These are phyloP conservation scores for Thymus mandschuricus DNA, from an alignment of 257 asterid genomes.

Conservation along the genomic window DNA sequence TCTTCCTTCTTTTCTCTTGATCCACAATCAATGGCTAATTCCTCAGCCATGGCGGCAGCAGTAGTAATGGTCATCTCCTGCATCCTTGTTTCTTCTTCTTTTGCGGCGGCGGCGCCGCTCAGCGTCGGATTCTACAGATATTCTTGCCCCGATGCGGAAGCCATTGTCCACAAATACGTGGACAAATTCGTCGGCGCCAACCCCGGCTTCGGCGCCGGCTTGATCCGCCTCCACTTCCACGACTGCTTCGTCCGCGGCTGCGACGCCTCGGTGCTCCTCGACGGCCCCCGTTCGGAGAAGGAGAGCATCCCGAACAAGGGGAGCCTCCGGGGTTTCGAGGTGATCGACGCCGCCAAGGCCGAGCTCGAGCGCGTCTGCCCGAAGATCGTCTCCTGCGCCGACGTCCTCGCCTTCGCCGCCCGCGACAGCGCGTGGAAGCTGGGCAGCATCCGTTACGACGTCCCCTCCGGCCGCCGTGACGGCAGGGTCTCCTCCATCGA, in stretches of 20 bases:
- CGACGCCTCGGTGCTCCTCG: slow-evolving; percentile 58
- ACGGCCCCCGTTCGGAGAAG: slow-evolving; percentile 48
- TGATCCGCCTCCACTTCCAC: slow-evolving; percentile 68
- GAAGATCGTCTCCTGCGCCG: slow-evolving; percentile 57
- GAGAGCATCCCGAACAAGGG: slow-evolving; percentile 47
- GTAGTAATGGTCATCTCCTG: not conserved
- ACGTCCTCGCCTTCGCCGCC: slow-evolving; percentile 68
- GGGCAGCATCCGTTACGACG: slow-evolving; percentile 47
- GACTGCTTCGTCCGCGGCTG: slow-evolving; percentile 82
- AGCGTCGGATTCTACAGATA: slow-evolving; percentile 46
- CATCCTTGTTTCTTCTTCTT: not conserved
- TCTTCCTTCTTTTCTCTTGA: too few relatives aligned
- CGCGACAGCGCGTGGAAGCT: slow-evolving; percentile 53
- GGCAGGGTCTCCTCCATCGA: slow-evolving; percentile 42
- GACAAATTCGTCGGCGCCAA: slow-evolving; percentile 40
- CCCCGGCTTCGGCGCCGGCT: slow-evolving; percentile 71
- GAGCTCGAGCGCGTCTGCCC: slow-evolving; percentile 57
- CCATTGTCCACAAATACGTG: slow-evolving; percentile 50
- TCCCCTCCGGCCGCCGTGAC: slow-evolving; percentile 65
- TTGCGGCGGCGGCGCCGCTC: slow-evolving; percentile 27
- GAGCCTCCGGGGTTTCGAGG: slow-evolving; percentile 61
- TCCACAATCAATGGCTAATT: not conserved
- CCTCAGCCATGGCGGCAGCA: slow-evolving; percentile 5
- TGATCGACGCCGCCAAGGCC: slow-evolving; percentile 61
- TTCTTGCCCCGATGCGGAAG: slow-evolving; percentile 58